A percentile compares a stretch with the other conserved stretches of the same genome.
Conservation (phyloP, 495 filamentous ascomycete species). For the Hypoxylon fragiforme region DNA sequence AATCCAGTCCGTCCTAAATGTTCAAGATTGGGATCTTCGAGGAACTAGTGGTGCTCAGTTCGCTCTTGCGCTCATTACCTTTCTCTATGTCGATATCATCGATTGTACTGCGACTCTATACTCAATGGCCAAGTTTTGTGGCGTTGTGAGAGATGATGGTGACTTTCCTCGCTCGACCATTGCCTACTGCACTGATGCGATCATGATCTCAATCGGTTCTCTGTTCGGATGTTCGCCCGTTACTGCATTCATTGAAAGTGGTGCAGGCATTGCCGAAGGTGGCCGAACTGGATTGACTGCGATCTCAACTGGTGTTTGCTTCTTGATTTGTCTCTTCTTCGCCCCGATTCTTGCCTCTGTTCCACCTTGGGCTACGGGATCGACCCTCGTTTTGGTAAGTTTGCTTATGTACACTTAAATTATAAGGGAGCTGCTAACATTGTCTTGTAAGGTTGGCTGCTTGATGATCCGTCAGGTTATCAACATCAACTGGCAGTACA, state of each 20-base stretch:
- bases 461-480: constrained; percentile 61
- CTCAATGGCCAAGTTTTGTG: constrained; percentile 80
- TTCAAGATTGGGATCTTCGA: constrained; percentile 67
- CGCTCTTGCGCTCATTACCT: constrained; percentile 76
- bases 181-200: constrained; percentile 56
- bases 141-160: constrained; percentile 48
- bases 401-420: neutral
- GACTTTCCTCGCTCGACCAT: constrained; percentile 67
- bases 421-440: constrained; percentile 7
- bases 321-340: constrained; percentile 80
- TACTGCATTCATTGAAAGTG: constrained; percentile 81
- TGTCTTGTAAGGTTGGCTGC: constrained; percentile 50
- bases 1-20: constrained; percentile 65
- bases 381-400: constrained; percentile 73
- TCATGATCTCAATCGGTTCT: constrained; percentile 78
- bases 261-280: constrained; percentile 80
- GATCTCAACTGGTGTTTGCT: constrained; percentile 71
- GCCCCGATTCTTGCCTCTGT: constrained; percentile 82
- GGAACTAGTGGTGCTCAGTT: constrained; percentile 60
- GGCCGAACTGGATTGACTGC: constrained; percentile 79
- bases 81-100: constrained; percentile 83
- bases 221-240: constrained; percentile 76
- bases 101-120: constrained; percentile 68
- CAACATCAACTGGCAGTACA: constrained; percentile 58
- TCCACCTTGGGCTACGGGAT: constrained; percentile 82